Percentiles rank a stretch among this genome's conserved stretches.
Conservation (phyloP, 2,329 filamentous ascomycete genomes). For the Byssoonygena ceratinophila region DNA sequence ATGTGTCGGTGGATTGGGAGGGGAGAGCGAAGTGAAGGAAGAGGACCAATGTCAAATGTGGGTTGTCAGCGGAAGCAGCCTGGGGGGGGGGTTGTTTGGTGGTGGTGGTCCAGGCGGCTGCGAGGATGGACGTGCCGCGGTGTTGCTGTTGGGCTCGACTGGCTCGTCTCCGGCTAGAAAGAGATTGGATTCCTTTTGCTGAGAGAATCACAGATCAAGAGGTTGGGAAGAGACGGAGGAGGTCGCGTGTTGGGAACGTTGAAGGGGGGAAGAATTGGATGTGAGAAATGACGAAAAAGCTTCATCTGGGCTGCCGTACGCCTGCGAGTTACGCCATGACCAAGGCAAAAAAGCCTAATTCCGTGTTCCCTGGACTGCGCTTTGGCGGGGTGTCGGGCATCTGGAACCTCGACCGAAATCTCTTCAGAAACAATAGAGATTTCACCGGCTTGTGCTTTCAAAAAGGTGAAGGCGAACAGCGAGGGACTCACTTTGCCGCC, state of each 20-base stretch:
- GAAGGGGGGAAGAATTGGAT: background rate
- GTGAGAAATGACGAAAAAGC: constrained; percentile 21
- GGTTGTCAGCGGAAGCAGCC: constrained; percentile 9
- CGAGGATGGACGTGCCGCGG: background rate
- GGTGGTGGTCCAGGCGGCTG: constrained; percentile 1
- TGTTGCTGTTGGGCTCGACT: background rate
- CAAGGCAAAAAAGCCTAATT: constrained; percentile 6
- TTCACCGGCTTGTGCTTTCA: too few species aligned
- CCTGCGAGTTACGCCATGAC: constrained; percentile 5
- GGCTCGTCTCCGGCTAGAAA: background rate
- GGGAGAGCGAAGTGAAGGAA: constrained; percentile 18
- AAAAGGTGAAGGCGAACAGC: too few species aligned
- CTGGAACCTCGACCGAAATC: background rate
- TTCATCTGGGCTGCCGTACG: constrained; percentile 15
- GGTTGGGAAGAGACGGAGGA: background rate
- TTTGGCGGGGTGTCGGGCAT: constrained; percentile 1
- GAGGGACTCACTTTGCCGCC: too few species aligned
- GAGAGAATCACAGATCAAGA: background rate
- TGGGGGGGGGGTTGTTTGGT: background rate
- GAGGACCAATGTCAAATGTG: constrained; percentile 5
- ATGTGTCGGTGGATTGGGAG: constrained; percentile 17
- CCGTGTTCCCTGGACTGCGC: background rate
- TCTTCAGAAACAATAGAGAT: background rate
- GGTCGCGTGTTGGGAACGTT: constrained; percentile 13
- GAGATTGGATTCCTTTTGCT: background rate